These are phyloP conservation scores for Chenopodium formosanum DNA, from an alignment of 148 eudicot species.

Conservation along the genomic window DNA sequence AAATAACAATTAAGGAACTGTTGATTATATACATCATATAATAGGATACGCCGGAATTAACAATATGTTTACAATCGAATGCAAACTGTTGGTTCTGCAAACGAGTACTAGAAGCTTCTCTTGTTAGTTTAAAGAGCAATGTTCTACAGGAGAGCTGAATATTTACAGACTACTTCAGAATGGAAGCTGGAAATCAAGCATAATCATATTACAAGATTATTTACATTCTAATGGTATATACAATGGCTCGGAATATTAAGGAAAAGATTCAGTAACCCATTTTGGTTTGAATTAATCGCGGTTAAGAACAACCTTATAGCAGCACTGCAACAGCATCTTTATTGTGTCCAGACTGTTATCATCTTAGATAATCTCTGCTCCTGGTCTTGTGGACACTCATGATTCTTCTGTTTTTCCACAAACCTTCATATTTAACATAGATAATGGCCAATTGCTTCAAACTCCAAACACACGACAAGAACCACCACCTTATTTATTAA, in stretches of 20 bases:
- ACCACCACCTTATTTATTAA: conserved; percentile 10
- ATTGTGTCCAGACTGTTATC: not conserved
- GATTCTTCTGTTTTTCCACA: not conserved
- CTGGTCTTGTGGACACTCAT: not conserved
- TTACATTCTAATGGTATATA: conserved; percentile 29
- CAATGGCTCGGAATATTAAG: not conserved
- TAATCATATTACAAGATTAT: conserved; percentile 9
- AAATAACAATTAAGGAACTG: not conserved
- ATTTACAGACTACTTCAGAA: conserved; percentile 1
- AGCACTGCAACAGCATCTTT: not conserved
- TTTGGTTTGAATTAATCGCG: not conserved
- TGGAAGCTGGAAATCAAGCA: not conserved
- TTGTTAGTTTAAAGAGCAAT: not conserved
- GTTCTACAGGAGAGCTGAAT: conserved; percentile 4
- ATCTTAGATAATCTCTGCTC: not conserved
- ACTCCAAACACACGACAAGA: conserved; percentile 19
- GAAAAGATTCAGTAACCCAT: conserved; percentile 7
- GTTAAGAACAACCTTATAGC: not conserved
- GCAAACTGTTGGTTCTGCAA: not conserved
- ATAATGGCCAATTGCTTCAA: not conserved
- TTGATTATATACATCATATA: not conserved
- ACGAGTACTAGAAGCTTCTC: not conserved
- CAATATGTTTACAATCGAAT: not conserved
- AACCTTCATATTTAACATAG: not conserved
- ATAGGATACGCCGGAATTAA: not conserved